These are phyloP conservation scores for Sambucus nigra DNA, from an alignment of 129 eudicot species.

Conservation along the genomic window DNA sequence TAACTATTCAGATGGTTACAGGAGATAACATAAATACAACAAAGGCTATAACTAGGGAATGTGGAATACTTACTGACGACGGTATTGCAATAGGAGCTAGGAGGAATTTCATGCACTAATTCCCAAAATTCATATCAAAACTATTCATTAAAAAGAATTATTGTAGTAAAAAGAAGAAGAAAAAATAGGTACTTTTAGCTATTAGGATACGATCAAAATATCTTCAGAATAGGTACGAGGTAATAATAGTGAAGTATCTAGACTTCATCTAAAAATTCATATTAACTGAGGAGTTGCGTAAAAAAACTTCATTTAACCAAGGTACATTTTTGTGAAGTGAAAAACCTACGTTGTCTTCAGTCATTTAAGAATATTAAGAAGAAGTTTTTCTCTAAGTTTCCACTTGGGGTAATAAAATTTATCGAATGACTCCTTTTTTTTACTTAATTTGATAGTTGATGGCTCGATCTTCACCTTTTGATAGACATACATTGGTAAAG, in stretches of 20 bases:
- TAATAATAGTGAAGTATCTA: too few relatives aligned
- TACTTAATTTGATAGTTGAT: slow-evolving; percentile 39
- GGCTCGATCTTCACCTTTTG: slow-evolving; percentile 94
- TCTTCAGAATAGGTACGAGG: too few relatives aligned
- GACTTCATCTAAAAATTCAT: too few relatives aligned
- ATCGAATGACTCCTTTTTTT: not conserved
- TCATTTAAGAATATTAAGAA: too few relatives aligned
- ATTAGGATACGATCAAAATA: too few relatives aligned
- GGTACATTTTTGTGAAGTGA: too few relatives aligned
- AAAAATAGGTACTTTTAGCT: too few relatives aligned
- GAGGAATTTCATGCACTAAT: slow-evolving; percentile 61
- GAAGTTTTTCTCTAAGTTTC: not conserved
- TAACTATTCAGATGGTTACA: slow-evolving; percentile 83
- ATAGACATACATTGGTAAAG: slow-evolving; percentile 82
- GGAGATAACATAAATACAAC: slow-evolving; percentile 94
- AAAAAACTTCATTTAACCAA: too few relatives aligned
- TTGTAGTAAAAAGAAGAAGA: too few relatives aligned
- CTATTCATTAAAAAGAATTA: too few relatives aligned
- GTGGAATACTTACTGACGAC: slow-evolving; percentile 82
- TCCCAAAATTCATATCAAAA: slow-evolving; percentile 72
- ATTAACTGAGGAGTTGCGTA: too few relatives aligned
- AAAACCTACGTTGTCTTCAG: too few relatives aligned
- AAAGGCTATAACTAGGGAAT: slow-evolving; percentile 89
- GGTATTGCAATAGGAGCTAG: slow-evolving; percentile 79
- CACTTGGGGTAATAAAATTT: not conserved